Percentiles rank a stretch among this genome's conserved stretches.
phyloP scores from a whole-genome alignment of 140 eudicot genomes.

The Ambrosia hybrid region DNA sequence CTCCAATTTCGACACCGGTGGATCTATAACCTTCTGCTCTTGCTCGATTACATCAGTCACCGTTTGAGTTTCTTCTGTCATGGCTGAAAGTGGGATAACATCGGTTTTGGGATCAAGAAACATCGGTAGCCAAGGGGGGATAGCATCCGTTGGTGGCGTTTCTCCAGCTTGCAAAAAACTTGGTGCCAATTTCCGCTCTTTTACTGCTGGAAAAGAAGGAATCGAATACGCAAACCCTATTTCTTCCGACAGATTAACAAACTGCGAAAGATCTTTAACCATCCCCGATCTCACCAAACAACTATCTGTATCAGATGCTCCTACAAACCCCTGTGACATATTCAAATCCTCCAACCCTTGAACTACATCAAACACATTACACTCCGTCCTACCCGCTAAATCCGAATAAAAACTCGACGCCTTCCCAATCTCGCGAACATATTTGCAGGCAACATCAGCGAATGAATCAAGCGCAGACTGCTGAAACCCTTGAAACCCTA shows the following conservation, averaged over 20 bases:
- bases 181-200: slow-evolving; percentile 35
- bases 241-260: slow-evolving; percentile 59
- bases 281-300: slow-evolving; percentile 57
- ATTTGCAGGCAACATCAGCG: slow-evolving; percentile 67
- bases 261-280: slow-evolving; percentile 55
- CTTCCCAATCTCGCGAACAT: slow-evolving; percentile 65
- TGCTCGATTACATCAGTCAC: slow-evolving; percentile 31
- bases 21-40: slow-evolving; percentile 40
- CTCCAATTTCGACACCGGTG: slow-evolving; percentile 32
- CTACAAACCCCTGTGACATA: slow-evolving; percentile 63
- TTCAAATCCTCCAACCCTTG: slow-evolving; percentile 89
- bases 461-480: slow-evolving; percentile 70
- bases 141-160: slow-evolving; percentile 55
- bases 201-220: slow-evolving; percentile 67
- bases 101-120: slow-evolving; percentile 59
- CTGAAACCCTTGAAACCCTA: slow-evolving; percentile 83
- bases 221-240: slow-evolving; percentile 63
- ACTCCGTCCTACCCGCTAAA: slow-evolving; percentile 65
- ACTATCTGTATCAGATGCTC: slow-evolving; percentile 72
- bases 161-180: slow-evolving; percentile 60
- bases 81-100: slow-evolving; percentile 19
- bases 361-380: slow-evolving; percentile 78
- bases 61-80: slow-evolving; percentile 18
- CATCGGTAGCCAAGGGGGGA: slow-evolving; percentile 78
- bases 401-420: slow-evolving; percentile 49